Conservation (phyloP, 2,329 filamentous ascomycete species). For the Fusarium praegraminearum region DNA sequence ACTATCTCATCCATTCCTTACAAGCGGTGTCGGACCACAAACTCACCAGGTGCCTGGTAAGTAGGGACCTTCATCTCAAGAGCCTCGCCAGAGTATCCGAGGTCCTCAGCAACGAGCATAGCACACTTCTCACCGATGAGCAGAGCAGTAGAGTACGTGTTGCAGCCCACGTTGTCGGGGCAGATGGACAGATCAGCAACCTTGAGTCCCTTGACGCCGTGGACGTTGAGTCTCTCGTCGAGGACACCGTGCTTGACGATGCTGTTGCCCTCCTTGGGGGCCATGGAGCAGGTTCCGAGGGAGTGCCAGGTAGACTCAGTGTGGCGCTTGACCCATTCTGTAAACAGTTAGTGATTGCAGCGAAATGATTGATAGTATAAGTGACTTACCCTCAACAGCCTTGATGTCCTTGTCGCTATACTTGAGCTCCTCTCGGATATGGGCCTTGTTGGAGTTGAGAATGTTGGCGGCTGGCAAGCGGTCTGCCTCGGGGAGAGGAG, state of each 20-base stretch:
- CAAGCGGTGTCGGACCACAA: conserved; percentile 55
- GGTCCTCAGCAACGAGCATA: conserved; percentile 76
- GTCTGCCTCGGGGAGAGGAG: conserved; percentile 66
- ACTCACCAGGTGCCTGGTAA: conserved; percentile 69
- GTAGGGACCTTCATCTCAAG: conserved; percentile 81
- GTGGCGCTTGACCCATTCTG: conserved; percentile 74
- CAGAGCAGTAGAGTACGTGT: conserved; percentile 62
- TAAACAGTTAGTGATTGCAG: neutral
- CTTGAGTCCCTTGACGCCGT: conserved; percentile 81
- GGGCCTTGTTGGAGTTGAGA: conserved; percentile 74
- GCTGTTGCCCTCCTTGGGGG: conserved; percentile 78
- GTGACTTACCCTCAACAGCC: conserved; percentile 68
- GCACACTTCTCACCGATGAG: conserved; percentile 54
- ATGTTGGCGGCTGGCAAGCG: conserved; percentile 58
- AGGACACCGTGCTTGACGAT: conserved; percentile 85
- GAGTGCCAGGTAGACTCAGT: conserved; percentile 72
- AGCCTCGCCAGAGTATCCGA: conserved; percentile 78
- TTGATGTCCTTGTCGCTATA: conserved; percentile 74
- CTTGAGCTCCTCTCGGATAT: conserved; percentile 71
- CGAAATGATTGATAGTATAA: fast-evolving
- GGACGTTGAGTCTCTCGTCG: conserved; percentile 81
- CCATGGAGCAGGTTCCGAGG: conserved; percentile 79
- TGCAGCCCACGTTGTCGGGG: conserved; percentile 81
- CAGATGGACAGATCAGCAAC: conserved; percentile 82
- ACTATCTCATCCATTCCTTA: conserved; percentile 41